phyloP scores from a whole-genome alignment of 2,329 filamentous ascomycete species.

The Cryphonectria parasitica region DNA sequence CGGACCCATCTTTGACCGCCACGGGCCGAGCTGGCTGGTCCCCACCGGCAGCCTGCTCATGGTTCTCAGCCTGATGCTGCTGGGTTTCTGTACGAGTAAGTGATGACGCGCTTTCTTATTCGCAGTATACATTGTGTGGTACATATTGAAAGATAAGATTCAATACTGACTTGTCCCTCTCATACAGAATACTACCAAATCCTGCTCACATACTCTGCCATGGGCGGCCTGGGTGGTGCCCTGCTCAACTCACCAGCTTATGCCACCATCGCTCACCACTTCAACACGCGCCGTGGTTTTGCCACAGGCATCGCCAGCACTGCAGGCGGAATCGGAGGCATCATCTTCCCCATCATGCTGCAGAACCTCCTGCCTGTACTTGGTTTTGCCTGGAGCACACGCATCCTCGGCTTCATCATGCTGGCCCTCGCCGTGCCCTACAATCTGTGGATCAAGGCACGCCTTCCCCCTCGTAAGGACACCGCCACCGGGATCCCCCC shows the following conservation, averaged over 20 bases:
- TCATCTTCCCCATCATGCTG: constrained; percentile 60
- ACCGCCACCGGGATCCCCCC: constrained; percentile 33
- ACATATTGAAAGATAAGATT: no score
- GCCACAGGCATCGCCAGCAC: constrained; percentile 83
- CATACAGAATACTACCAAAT: constrained; percentile 74
- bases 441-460: constrained; percentile 54
- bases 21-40: constrained; percentile 72
- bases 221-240: constrained; percentile 73
- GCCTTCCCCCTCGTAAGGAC: constrained; percentile 52
- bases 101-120: background rate
- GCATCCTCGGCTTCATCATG: constrained; percentile 55
- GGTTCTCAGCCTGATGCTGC: constrained; percentile 63
- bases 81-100: constrained; percentile 67
- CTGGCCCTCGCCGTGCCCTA: constrained; percentile 51
- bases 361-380: constrained; percentile 49
- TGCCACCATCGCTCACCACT: constrained; percentile 78
- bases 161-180: background rate
- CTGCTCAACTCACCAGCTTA: constrained; percentile 79
- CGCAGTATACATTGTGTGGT: no score
- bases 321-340: constrained; percentile 71
- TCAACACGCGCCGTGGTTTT: constrained; percentile 71
- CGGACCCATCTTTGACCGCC: constrained; percentile 78
- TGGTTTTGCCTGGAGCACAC: constrained; percentile 54
- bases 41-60: constrained; percentile 65
- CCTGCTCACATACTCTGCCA: constrained; percentile 73